Evolutionary conservation across 192 early-diverging fungal genomes (phyloP), one percentile per base, ranked within the genome.

Genomic region (Lobosporangium transversale): DNA sequence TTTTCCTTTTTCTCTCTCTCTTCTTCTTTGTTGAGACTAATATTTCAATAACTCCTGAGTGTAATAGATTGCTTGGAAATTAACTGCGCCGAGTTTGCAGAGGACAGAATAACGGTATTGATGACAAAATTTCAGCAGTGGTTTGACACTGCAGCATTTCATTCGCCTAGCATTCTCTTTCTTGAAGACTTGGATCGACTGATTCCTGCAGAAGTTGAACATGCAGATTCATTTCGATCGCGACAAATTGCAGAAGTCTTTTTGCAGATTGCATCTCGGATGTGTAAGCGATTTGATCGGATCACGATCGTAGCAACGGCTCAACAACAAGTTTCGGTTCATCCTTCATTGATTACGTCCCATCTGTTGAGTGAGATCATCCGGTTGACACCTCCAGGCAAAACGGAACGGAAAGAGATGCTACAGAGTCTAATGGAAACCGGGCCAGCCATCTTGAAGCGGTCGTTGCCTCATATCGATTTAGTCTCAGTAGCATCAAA

Each of bases 121-220:
- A 88, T 85, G 61, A 85, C 89, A 6, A 73, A 80, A 24, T 64
- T 91, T 10, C 81, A 85, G 66, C 63, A 84, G 45, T 84, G 84
- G 71, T 87, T 91, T 65, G 80, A 88, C 45, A 82, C 87, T 24
- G 88, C 89, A n/a, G 83, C 84, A 17, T 92, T 86, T 85, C 89
- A 87, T 44, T 70, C 84, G 5, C 93, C 93, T n/a, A 86, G 85
- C 42, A 78, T 94, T 17, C 50, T 95, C 11, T 79, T 94, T 23
- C 85, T 93, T 45, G 93, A 95, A 54, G 87, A 94, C 58, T 61
- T 95, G 33, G 93, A 95, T 68, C 74, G 85, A 14, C 63, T 95
- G 30, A 83, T 91, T 24, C 91, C 90, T 11, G 88, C 89, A 0
- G 89, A 90, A 62, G 85, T 91, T 20, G 92, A 92, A 56, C 86